Evolutionary conservation across 371 early-diverging fungal species (phyloP).

Genomic region (Apophysomyces elegans): DNA sequence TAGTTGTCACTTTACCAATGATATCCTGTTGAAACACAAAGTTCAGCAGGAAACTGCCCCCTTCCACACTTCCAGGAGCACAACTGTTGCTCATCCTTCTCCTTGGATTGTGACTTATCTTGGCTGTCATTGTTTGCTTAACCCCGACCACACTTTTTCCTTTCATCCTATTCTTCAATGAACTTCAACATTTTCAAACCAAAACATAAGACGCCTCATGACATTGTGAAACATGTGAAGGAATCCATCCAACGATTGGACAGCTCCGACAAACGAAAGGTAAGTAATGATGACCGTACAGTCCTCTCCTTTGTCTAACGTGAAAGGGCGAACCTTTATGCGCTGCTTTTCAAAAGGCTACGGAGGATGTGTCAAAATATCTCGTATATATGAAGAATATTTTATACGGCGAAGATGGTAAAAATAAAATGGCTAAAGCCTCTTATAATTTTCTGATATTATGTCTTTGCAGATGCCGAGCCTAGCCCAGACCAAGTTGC

Average conservation of each 20-base stretch:
- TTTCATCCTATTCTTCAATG: slow-evolving; percentile 52
- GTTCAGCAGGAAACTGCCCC: background rate
- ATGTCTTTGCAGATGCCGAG: slow-evolving; percentile 69
- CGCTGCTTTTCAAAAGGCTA: slow-evolving; percentile 58
- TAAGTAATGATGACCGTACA: slow-evolving; percentile 25
- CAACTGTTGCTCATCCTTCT: background rate
- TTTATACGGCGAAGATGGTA: slow-evolving; percentile 91
- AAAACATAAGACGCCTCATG: slow-evolving; percentile 87
- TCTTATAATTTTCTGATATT: background rate
- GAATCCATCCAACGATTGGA: slow-evolving; percentile 82
- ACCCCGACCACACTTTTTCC: slow-evolving; percentile 1
- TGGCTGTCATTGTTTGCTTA: slow-evolving; percentile 6
- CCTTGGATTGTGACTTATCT: slow-evolving; percentile 3
- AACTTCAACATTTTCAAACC: slow-evolving; percentile 87
- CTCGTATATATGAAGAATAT: slow-evolving; percentile 86
- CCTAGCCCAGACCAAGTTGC: slow-evolving; percentile 88
- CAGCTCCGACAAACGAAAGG: slow-evolving; percentile 67
- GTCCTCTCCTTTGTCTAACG: background rate
- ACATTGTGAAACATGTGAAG: slow-evolving; percentile 83
- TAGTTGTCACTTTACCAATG: no score
- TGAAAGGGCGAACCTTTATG: background rate
- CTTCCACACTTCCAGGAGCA: slow-evolving; percentile 3
- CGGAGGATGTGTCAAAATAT: slow-evolving; percentile 93
- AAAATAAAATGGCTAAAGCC: slow-evolving; percentile 9
- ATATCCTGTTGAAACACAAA: background rate